Evolutionary conservation across 2,329 filamentous ascomycete genomes (phyloP), one percentile per base, ranked within the genome.

Genomic region (Botrytis squamosa): DNA sequence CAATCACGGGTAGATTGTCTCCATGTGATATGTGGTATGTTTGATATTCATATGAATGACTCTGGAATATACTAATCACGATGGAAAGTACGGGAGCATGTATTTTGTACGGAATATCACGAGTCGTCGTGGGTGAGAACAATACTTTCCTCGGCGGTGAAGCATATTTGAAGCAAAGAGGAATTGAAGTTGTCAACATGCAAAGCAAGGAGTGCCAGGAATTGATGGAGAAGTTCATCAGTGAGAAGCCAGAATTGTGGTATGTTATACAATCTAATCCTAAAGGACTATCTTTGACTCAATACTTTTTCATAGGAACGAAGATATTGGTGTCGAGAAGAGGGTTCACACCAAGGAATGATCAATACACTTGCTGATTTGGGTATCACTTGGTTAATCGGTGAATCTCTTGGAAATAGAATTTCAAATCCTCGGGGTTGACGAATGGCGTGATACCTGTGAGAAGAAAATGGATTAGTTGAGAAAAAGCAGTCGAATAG

Each of bases 401-500:
- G 82, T 97, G 94, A 73, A 98, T 90, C 83, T 99, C 96, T 81
- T 97, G 87, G 77, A 99, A 95, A 85, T 93, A 99, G 84, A 97
- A 97, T 82, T 90, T 95, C 78, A 99, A 85, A 82, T 97, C 91
- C 68, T 98, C 94, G 0, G 96, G 96, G 78, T 98, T 92, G 71
- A 99, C 96, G 77, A 95, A 92, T 0, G 96, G 96, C 46, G 96
- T 99, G 76, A 99, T 94, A 75, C 94, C 93, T 96, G 73, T 74
- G 74, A 52, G 40, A 57, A 42, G 42, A 46, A 46, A 22, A 25
- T 22, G 36, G 42, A 80, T 79, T 77, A 79, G 76, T 66, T 33
- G 60, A 38, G 22, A 33, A 75, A 64, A 72, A 29, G 71, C 7
- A n/a, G 64, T 60, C 49, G 49, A 33, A 52, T 69, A 36, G 52